phyloP scores from a whole-genome alignment of 306 rosid genomes.

The Castanea sativa region DNA sequence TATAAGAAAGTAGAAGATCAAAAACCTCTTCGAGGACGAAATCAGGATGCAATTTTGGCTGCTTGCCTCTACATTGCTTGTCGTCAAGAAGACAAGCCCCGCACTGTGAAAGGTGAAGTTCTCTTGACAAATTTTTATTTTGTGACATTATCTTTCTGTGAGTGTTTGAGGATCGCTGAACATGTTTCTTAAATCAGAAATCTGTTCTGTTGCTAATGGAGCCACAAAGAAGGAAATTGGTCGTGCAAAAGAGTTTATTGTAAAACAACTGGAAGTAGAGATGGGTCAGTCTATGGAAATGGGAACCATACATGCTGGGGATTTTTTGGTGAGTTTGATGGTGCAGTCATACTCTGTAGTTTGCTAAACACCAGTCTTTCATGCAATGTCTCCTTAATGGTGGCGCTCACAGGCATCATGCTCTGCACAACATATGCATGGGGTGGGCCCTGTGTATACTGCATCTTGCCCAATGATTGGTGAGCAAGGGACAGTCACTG shows the following conservation, averaged over 20 bases:
- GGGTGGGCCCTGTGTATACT: neutral
- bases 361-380: neutral
- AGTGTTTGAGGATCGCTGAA: slow-evolving; percentile 53
- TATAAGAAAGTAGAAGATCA: slow-evolving; percentile 94
- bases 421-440: neutral
- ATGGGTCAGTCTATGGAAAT: slow-evolving; percentile 91
- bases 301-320: slow-evolving; percentile 97
- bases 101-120: slow-evolving; percentile 86
- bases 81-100: slow-evolving; percentile 96
- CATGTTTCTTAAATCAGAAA: slow-evolving; percentile 71
- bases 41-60: slow-evolving; percentile 96
- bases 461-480: neutral
- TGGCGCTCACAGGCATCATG: neutral
- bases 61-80: slow-evolving; percentile 99
- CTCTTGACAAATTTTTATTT: neutral
- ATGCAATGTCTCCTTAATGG: neutral
- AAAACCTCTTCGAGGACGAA: slow-evolving; percentile 92
- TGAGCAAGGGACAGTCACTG: neutral
- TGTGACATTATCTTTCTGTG: slow-evolving; percentile 28
- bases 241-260: slow-evolving; percentile 96
- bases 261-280: slow-evolving; percentile 94
- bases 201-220: slow-evolving; percentile 97
- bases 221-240: slow-evolving; percentile 98
- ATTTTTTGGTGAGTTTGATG: slow-evolving; percentile 73
- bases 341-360: neutral